Percentiles rank a stretch among this genome's conserved stretches.
phyloP scores from a whole-genome alignment of 1,284 basidiomycete genomes.

The Puccinia polysora region DNA sequence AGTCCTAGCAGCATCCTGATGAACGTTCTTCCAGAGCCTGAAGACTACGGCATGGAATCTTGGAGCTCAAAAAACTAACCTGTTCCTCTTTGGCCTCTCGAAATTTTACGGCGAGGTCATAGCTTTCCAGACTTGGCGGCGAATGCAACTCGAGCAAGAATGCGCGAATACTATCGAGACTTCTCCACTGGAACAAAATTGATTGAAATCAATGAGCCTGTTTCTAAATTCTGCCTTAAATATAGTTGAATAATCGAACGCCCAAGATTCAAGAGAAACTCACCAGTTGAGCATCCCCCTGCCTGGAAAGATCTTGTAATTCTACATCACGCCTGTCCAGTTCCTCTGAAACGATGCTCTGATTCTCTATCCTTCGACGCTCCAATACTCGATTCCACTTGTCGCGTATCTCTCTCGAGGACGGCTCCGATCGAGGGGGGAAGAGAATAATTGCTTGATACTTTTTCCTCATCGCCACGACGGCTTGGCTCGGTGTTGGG shows the following conservation, averaged over 20 bases:
- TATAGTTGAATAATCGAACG: not conserved
- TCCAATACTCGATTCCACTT: slow-evolving; percentile 23
- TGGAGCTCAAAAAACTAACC: not conserved
- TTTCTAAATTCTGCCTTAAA: not conserved
- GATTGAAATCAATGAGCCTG: not conserved
- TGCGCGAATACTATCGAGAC: slow-evolving; percentile 11
- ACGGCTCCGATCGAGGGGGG: slow-evolving; percentile 25
- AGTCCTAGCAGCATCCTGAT: slow-evolving; percentile 5
- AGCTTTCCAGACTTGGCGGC: slow-evolving; percentile 7
- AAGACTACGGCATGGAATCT: not conserved
- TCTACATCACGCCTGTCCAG: not conserved
- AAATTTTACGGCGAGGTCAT: not conserved
- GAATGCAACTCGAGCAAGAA: slow-evolving; percentile 22
- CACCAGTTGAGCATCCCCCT: slow-evolving; percentile 12
- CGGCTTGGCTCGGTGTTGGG: not conserved
- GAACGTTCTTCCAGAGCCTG: not conserved
- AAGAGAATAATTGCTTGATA: slow-evolving; percentile 13
- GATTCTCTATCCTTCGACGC: slow-evolving; percentile 2
- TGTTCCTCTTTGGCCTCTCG: not conserved
- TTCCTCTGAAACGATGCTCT: not conserved
- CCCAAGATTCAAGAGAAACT: not conserved
- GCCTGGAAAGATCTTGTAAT: not conserved
- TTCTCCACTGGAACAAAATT: slow-evolving; percentile 10
- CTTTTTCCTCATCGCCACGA: not conserved
- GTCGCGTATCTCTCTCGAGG: not conserved